These are phyloP conservation scores for Annulohypoxylon truncatum DNA, from an alignment of 2,329 filamentous ascomycete species.

Conservation along the genomic window DNA sequence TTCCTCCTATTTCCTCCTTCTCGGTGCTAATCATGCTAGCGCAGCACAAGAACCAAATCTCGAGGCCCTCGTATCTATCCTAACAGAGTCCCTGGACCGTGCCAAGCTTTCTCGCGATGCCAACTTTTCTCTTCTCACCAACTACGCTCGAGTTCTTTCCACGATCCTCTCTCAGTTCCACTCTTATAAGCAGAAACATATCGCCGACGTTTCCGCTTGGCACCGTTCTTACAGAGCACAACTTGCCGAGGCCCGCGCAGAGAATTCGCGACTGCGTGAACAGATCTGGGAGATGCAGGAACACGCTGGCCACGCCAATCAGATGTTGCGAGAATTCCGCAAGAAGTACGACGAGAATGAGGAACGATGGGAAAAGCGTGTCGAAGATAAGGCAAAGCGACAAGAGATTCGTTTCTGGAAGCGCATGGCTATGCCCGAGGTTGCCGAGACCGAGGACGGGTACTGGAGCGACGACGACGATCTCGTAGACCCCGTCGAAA, in stretches of 20 bases:
- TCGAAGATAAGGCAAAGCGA: constrained; percentile 63
- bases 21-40: constrained; percentile 13
- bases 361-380: constrained; percentile 63
- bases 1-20: neutral
- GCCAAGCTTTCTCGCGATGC: constrained; percentile 70
- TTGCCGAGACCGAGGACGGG: constrained; percentile 67
- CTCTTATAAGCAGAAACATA: constrained; percentile 72
- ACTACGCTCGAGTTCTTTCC: constrained; percentile 68
- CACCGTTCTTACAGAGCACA: constrained; percentile 74
- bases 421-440: constrained; percentile 71
- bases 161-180: constrained; percentile 73
- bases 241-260: constrained; percentile 72
- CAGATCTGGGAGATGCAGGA: constrained; percentile 76
- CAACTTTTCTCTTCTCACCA: constrained; percentile 67
- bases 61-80: constrained; percentile 69
- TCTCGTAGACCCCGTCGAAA: constrained; percentile 70
- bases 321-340: constrained; percentile 67
- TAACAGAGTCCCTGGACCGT: constrained; percentile 71
- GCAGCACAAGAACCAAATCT: constrained; percentile 69
- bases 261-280: constrained; percentile 71
- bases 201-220: constrained; percentile 71
- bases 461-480: constrained; percentile 75
- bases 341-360: constrained; percentile 67
- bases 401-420: constrained; percentile 76
- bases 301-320: constrained; percentile 69